phyloP scores from a whole-genome alignment of 139 green algal genomes.

The Closterium sp. region DNA sequence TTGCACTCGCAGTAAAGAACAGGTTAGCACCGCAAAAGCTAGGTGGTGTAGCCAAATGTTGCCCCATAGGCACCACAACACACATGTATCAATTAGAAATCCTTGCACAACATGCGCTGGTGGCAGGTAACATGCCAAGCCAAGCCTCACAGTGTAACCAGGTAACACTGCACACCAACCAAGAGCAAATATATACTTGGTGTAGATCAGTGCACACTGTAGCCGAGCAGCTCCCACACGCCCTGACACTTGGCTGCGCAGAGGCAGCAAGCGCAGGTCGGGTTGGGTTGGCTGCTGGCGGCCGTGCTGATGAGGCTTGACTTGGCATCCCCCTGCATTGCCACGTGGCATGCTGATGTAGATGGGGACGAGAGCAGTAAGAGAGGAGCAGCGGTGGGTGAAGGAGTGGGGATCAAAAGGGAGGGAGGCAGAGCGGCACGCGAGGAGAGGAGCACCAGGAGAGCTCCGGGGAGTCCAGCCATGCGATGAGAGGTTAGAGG shows the following conservation, averaged over 20 bases:
- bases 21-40: no score
- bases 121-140: neutral
- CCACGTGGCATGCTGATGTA: neutral
- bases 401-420: neutral
- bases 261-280: neutral
- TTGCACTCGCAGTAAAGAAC: no score
- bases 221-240: neutral
- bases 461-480: neutral
- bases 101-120: neutral
- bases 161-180: neutral
- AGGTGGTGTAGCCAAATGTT: no score
- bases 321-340: neutral
- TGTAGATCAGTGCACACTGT: neutral
- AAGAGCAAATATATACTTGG: neutral
- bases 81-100: neutral
- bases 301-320: neutral
- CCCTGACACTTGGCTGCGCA: neutral
- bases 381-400: neutral
- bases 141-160: neutral
- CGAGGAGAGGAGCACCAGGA: neutral
- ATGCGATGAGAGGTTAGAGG: neutral
- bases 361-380: neutral
- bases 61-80: no score
- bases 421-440: neutral
- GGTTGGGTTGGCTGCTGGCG: neutral